Evolutionary conservation across 169 alveolate species (phyloP).

Genomic region (Eimeria brunetti): DNA sequence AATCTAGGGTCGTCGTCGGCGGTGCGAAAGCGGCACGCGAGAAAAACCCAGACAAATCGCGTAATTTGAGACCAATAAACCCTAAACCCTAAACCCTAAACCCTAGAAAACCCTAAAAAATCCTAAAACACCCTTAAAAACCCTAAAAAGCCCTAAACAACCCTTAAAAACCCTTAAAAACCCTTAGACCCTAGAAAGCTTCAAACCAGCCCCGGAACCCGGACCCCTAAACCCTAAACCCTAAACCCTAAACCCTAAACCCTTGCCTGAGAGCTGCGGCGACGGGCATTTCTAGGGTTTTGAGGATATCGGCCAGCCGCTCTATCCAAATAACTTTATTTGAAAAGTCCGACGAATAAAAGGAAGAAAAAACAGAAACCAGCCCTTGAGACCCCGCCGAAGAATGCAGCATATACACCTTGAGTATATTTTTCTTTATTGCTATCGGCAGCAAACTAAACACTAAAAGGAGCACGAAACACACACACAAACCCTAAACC

Average conservation of each 20-base stretch:
- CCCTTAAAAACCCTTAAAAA: not conserved
- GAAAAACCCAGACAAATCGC: not conserved
- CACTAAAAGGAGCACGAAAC: not conserved
- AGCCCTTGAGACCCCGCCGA: conserved; percentile 10
- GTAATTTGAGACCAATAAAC: not conserved
- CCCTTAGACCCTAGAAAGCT: not conserved
- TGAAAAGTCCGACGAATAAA: not conserved
- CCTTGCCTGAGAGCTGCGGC: conserved; percentile 49
- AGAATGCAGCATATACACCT: conserved; percentile 42
- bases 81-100: not conserved
- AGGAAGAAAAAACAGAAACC: not conserved
- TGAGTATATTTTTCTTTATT: conserved; percentile 32
- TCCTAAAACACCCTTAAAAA: not conserved
- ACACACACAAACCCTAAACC: not conserved
- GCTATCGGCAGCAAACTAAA: not conserved
- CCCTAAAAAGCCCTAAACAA: not conserved
- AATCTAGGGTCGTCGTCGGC: too few species aligned
- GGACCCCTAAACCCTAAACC: conserved; percentile 23
- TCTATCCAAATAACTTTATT: conserved; percentile 65
- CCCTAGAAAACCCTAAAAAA: not conserved
- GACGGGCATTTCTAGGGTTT: conserved; percentile 53
- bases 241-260: not conserved
- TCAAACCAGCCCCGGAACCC: not conserved
- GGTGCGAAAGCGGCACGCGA: too few species aligned
- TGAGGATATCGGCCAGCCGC: conserved; percentile 18